These are phyloP conservation scores for Nepenthes gracilis DNA, from an alignment of 148 eudicot genomes.

Conservation along the genomic window DNA sequence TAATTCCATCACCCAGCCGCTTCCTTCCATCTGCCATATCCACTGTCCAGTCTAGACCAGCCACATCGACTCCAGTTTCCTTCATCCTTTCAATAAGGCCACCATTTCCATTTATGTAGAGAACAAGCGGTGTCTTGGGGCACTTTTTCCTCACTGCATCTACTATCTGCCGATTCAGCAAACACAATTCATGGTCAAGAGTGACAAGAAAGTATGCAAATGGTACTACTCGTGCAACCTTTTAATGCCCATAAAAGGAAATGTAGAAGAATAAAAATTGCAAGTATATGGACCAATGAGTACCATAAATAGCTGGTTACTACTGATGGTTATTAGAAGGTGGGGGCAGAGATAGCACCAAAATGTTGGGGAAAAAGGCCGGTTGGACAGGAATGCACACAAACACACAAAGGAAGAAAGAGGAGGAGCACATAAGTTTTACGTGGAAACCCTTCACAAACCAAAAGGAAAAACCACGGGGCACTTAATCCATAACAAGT, in stretches of 20 bases:
- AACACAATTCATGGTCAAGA: neutral
- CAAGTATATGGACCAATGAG: too few species aligned
- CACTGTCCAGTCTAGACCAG: constrained; percentile 96
- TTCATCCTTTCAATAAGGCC: constrained; percentile 93
- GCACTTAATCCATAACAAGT: too few species aligned
- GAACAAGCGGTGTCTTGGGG: constrained; percentile 82
- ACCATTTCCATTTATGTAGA: constrained; percentile 93
- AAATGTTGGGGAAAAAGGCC: too few species aligned
- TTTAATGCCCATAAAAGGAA: constrained; percentile 2
- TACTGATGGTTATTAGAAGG: too few species aligned
- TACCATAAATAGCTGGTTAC: too few species aligned
- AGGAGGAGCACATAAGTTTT: too few species aligned
- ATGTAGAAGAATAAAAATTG: neutral
- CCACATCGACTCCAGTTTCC: constrained; percentile 82
- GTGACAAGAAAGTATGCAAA: neutral
- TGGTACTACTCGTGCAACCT: neutral
- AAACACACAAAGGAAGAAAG: too few species aligned
- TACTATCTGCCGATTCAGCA: constrained; percentile 50
- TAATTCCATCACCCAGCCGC: constrained; percentile 58
- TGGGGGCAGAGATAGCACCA: too few species aligned
- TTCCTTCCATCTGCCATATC: constrained; percentile 97
- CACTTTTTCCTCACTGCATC: constrained; percentile 51
- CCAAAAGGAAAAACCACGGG: too few species aligned
- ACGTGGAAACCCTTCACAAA: too few species aligned
- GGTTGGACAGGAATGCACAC: too few species aligned